phyloP scores from a whole-genome alignment of 345 rosid species.

The Salix dunnii region DNA sequence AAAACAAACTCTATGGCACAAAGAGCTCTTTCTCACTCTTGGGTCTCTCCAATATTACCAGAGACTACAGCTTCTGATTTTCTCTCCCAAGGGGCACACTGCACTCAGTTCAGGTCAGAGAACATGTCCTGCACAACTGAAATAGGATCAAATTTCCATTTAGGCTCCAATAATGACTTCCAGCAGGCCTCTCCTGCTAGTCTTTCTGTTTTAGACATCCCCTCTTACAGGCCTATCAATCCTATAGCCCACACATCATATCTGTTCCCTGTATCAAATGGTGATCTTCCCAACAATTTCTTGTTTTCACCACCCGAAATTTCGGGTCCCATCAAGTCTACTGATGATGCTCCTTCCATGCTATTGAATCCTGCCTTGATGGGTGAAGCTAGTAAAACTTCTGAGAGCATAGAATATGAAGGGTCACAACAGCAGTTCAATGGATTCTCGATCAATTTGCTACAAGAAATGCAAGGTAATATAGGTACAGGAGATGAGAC shows the following conservation, averaged over 20 bases:
- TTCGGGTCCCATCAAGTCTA: conserved; percentile 23
- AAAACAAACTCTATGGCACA: conserved; percentile 72
- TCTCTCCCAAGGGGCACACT: conserved; percentile 23
- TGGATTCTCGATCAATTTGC: conserved; percentile 39
- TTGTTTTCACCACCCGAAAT: conserved; percentile 36
- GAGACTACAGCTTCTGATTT: conserved; percentile 29
- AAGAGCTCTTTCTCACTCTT: conserved; percentile 57
- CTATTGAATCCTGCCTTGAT: conserved; percentile 23
- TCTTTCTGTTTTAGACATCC: conserved; percentile 31
- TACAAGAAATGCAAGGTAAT: conserved; percentile 36
- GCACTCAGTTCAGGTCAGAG: conserved; percentile 38
- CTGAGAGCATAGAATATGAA: conserved; percentile 26
- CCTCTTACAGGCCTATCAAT: conserved; percentile 24
- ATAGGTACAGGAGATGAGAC: conserved; percentile 20
- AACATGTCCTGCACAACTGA: conserved; percentile 51
- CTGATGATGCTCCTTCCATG: conserved; percentile 29
- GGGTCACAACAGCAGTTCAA: conserved; percentile 28
- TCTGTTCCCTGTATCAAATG: conserved; percentile 22
- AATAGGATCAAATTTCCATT: conserved; percentile 35
- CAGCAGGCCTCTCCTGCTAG: conserved; percentile 29
- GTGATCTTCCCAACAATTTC: conserved; percentile 31
- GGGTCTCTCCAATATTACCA: conserved; percentile 35
- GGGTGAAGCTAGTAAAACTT: conserved; percentile 15
- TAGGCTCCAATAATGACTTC: conserved; percentile 24
- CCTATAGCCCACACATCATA: conserved; percentile 26